These are phyloP conservation scores for Solanum hybrid DNA, from an alignment of 305 asterid species.

Conservation along the genomic window DNA sequence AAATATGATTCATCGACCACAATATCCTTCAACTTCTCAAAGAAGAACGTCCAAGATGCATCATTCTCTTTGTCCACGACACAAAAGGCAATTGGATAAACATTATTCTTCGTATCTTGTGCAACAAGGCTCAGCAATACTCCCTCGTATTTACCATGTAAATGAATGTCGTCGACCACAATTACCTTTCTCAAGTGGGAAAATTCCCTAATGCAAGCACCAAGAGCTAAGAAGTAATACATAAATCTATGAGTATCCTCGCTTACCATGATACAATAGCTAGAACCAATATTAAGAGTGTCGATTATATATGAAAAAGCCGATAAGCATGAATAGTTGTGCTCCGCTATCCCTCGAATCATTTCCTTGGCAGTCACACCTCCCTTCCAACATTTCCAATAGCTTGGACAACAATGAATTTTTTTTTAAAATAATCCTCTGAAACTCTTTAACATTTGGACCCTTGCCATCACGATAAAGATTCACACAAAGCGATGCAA, in stretches of 20 bases:
- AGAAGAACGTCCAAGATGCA: neutral
- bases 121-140: neutral
- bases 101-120: neutral
- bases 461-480: too few relatives aligned
- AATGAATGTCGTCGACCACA: neutral
- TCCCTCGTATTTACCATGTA: neutral
- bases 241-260: neutral
- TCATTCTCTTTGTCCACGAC: neutral
- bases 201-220: neutral
- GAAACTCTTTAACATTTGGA: too few relatives aligned
- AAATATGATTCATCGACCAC: neutral
- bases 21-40: neutral
- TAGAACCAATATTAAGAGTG: too few relatives aligned
- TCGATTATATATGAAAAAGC: too few relatives aligned
- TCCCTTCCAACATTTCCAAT: too few relatives aligned
- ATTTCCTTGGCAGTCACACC: too few relatives aligned
- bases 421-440: too few relatives aligned
- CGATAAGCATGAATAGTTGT: too few relatives aligned
- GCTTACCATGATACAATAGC: neutral
- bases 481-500: too few relatives aligned
- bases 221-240: neutral
- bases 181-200: neutral
- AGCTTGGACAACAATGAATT: too few relatives aligned
- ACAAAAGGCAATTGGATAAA: neutral
- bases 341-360: too few relatives aligned